These are phyloP conservation scores for Aegilops bicornis DNA, from an alignment of 176 grass and related monocot genomes.

Conservation along the genomic window DNA sequence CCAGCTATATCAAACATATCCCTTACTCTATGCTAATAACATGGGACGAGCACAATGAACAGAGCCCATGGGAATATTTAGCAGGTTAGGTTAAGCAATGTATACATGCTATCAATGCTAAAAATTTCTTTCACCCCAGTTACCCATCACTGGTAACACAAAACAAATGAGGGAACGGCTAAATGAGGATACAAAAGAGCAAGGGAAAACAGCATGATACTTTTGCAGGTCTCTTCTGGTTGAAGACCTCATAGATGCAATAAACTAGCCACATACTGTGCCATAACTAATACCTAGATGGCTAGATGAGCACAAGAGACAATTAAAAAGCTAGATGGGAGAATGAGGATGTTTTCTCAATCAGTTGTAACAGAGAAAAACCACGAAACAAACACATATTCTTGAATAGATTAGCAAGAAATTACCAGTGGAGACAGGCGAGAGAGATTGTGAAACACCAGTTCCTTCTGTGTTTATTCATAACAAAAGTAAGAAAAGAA, in stretches of 20 bases:
- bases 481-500: conserved; percentile 26
- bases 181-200: background rate
- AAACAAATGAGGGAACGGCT: background rate
- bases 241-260: background rate
- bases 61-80: background rate
- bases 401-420: conserved; percentile 12
- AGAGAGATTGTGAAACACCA: conserved; percentile 32
- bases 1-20: background rate
- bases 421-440: conserved; percentile 43
- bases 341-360: background rate
- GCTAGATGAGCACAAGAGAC: conserved; percentile 5
- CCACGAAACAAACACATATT: conserved; percentile 20
- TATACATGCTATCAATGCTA: background rate
- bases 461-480: conserved; percentile 26
- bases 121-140: background rate
- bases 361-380: background rate
- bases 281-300: conserved; percentile 7
- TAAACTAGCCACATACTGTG: background rate
- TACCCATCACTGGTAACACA: background rate
- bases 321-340: conserved; percentile 3
- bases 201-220: background rate
- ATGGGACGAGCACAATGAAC: background rate
- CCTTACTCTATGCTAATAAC: conserved; percentile 7
- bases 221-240: background rate
- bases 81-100: conserved; percentile 17